Evolutionary conservation across 768 basidiomycete species (phyloP), one percentile per base, ranked within the genome.

Genomic region (Crucibulum laeve): DNA sequence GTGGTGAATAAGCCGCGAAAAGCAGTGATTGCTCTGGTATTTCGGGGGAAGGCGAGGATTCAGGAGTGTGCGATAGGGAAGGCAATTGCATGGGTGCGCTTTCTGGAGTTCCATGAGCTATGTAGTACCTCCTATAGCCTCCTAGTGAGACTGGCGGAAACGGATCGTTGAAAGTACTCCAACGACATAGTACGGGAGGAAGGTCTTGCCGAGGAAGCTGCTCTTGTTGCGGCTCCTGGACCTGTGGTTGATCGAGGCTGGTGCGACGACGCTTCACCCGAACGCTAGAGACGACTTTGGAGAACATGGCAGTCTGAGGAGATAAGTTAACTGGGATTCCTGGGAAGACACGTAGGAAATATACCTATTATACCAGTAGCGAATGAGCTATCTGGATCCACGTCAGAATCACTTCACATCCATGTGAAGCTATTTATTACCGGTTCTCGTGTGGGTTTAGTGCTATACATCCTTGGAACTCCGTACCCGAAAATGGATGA

Each of bases 91-190:
- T 23, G 2, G 56, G 50, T 22, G 58, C 46, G 34, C 44, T 38
- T 15, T 5, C 35, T 15, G n/a, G 28, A 28, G 3, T 30, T 45
- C 45, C 50, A 42, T 55, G 52, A 11, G 47, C 48, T 34, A 54
- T 51, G 49, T 73, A 73, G 45, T 69, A 73, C 46, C 55, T 58
- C 18, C 50, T 63, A 53, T 73, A 73, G n/a, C 69, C 70, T 14
- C 71, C 71, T 18, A 56, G 52, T 2, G 63, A 56, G 23, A 73
- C 65, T 4, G 55, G 55, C 5, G 70, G 70, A 46, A 73, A 71
- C 0, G 70, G 69, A 17, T 55, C 59, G 25, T 51, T 52, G 45
- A 70, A 65, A 26, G 59, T 61, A 43, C 62, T 61, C 55, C 64
- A 66, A 43, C 64, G 62, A 7, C 56, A 44, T 5, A 70, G 57